These are phyloP conservation scores for Huntiella bhutanensis DNA, from an alignment of 2,329 filamentous ascomycete genomes.

Conservation along the genomic window DNA sequence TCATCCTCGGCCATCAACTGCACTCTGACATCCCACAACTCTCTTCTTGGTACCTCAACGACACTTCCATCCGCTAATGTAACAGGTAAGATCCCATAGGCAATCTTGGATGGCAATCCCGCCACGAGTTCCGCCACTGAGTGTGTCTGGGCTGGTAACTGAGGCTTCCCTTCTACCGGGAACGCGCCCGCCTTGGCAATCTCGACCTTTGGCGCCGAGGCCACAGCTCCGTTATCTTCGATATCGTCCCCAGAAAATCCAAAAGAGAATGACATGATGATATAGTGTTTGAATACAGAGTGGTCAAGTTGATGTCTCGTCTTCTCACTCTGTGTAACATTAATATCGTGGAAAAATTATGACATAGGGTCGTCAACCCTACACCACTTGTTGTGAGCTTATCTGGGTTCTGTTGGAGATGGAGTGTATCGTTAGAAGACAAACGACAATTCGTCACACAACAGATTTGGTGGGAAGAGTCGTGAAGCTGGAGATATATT, in stretches of 20 bases:
- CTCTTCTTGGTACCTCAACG: slow-evolving; percentile 48
- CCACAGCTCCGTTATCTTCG: slow-evolving; percentile 24
- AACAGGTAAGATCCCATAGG: slow-evolving; percentile 44
- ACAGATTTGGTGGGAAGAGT: too few relatives aligned
- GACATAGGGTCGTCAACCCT: too few relatives aligned
- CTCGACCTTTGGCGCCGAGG: slow-evolving; percentile 13
- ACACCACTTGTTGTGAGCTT: too few relatives aligned
- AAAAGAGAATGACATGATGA: slow-evolving; percentile 35
- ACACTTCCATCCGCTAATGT: slow-evolving; percentile 20
- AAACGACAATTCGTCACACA: too few relatives aligned
- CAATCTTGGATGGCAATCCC: slow-evolving; percentile 52
- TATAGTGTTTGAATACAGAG: too few relatives aligned
- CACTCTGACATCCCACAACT: slow-evolving; percentile 64
- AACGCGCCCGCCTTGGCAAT: slow-evolving; percentile 28
- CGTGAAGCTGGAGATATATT: too few relatives aligned
- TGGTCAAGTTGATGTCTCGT: too few relatives aligned
- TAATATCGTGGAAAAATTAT: too few relatives aligned
- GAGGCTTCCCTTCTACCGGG: slow-evolving; percentile 40
- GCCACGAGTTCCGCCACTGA: slow-evolving; percentile 31
- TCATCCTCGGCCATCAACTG: slow-evolving; percentile 63
- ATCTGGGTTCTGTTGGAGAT: too few relatives aligned
- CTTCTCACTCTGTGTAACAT: too few relatives aligned
- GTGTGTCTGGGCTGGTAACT: slow-evolving; percentile 36
- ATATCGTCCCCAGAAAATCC: slow-evolving; percentile 46
- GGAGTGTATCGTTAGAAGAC: too few relatives aligned